Percentiles rank a stretch among this genome's conserved stretches.
These are phyloP conservation scores for Tylopilus subfusipes DNA, from an alignment of 768 basidiomycete genomes.

Conservation along the genomic window DNA sequence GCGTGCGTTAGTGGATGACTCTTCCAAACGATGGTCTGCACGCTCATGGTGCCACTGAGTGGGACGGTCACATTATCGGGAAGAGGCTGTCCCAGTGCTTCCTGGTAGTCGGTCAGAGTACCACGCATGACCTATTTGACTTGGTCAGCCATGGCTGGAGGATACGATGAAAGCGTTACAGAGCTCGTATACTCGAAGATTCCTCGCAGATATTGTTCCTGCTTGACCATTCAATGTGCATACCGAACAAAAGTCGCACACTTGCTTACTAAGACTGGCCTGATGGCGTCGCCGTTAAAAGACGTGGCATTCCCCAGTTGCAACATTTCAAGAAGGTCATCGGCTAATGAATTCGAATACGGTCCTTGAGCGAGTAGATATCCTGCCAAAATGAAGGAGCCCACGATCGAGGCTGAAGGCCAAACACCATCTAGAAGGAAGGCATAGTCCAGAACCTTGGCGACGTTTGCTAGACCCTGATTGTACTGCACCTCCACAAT, in stretches of 20 bases:
- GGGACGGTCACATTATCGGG: neutral
- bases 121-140: neutral
- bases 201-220: neutral
- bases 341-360: neutral
- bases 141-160: neutral
- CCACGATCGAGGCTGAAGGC: neutral
- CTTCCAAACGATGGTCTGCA: neutral
- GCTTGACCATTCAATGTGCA: neutral
- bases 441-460: neutral
- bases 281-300: neutral
- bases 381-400: neutral
- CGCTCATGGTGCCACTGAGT: neutral
- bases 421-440: neutral
- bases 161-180: neutral
- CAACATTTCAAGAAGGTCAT: neutral
- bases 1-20: neutral
- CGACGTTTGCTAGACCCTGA: neutral
- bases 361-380: neutral
- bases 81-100: neutral
- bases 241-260: neutral
- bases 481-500: neutral
- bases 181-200: neutral
- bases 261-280: neutral
- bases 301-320: neutral
- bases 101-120: no score